Evolutionary conservation across 352 stramenopile genomes (phyloP).

Genomic region (Phytophthora chlamydospora): DNA sequence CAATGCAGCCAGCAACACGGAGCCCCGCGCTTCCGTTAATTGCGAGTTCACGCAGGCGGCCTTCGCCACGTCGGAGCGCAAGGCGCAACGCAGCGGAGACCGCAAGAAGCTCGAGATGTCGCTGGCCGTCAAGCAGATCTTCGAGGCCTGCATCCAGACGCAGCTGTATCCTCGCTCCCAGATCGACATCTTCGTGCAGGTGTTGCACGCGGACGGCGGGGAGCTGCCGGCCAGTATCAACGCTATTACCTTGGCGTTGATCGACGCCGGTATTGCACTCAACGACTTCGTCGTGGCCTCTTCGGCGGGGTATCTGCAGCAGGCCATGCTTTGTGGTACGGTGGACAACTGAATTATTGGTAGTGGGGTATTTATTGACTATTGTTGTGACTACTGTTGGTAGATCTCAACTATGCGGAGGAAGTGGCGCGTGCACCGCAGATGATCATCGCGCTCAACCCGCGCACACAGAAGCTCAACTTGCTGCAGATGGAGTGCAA

Average conservation of each 20-base stretch:
- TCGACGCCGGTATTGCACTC: constrained; percentile 92
- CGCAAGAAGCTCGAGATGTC: constrained; percentile 89
- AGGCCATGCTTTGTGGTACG: constrained; percentile 85
- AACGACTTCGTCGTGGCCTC: constrained; percentile 92
- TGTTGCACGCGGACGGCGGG: constrained; percentile 90
- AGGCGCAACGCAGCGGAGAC: constrained; percentile 79
- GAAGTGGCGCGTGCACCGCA: constrained; percentile 88
- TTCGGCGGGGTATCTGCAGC: constrained; percentile 90
- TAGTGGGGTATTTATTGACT: constrained; percentile 11
- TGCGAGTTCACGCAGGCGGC: constrained; percentile 91
- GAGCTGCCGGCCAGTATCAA: constrained; percentile 91
- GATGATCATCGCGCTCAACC: constrained; percentile 87
- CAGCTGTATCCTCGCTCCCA: constrained; percentile 92
- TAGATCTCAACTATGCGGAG: constrained; percentile 92
- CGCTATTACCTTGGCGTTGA: constrained; percentile 89
- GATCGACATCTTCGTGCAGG: constrained; percentile 94
- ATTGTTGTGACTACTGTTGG: background rate
- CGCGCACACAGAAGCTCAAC: constrained; percentile 87
- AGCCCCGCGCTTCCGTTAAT: constrained; percentile 74
- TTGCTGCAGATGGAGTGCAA: constrained; percentile 93
- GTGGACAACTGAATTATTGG: background rate
- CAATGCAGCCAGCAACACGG: constrained; percentile 69
- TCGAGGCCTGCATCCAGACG: constrained; percentile 91
- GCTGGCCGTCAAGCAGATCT: constrained; percentile 92
- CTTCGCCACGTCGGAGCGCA: constrained; percentile 89